phyloP scores from a whole-genome alignment of 441 rosid species.

The Gossypium aridum region DNA sequence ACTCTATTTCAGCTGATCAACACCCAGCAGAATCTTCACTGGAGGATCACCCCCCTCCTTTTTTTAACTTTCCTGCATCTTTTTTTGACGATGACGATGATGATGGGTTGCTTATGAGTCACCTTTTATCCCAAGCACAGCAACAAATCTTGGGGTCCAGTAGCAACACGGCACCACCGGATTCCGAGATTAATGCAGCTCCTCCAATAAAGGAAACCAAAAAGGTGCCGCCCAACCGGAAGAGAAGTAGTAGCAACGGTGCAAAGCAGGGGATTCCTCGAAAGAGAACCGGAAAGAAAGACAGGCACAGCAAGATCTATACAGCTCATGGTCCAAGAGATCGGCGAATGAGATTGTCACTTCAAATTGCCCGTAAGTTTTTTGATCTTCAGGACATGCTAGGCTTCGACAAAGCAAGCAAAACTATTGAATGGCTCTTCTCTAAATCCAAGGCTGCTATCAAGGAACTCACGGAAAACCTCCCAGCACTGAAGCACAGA shows the following conservation, averaged over 20 bases:
- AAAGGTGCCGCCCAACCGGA: conserved; percentile 17
- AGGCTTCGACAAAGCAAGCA: conserved; percentile 58
- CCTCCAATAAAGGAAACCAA: conserved; percentile 14
- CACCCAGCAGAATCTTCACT: conserved; percentile 27
- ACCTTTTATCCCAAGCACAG: conserved; percentile 21
- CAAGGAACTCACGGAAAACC: conserved; percentile 31
- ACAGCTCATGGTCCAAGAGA: conserved; percentile 55
- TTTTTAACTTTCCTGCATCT: conserved; percentile 22
- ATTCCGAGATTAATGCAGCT: conserved; percentile 10
- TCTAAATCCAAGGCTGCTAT: conserved; percentile 44
- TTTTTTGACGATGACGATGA: conserved; percentile 20
- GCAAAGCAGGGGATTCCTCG: conserved; percentile 17
- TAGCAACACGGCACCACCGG: neutral
- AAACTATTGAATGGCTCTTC: conserved; percentile 56
- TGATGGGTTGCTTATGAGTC: conserved; percentile 31
- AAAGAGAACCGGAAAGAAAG: conserved; percentile 34
- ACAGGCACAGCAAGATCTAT: conserved; percentile 56
- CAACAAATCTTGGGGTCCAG: conserved; percentile 16
- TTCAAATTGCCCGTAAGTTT: conserved; percentile 48
- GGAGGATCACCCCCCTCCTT: conserved; percentile 19
- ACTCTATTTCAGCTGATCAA: conserved; percentile 25
- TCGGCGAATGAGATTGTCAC: conserved; percentile 50
- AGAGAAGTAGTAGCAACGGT: conserved; percentile 6
- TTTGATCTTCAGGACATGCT: conserved; percentile 58
- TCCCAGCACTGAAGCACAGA: conserved; percentile 11